Percentiles rank a stretch among this genome's conserved stretches.
These are phyloP conservation scores for Fragilaria crotonensis DNA, from an alignment of 108 stramenopile species.

Conservation along the genomic window DNA sequence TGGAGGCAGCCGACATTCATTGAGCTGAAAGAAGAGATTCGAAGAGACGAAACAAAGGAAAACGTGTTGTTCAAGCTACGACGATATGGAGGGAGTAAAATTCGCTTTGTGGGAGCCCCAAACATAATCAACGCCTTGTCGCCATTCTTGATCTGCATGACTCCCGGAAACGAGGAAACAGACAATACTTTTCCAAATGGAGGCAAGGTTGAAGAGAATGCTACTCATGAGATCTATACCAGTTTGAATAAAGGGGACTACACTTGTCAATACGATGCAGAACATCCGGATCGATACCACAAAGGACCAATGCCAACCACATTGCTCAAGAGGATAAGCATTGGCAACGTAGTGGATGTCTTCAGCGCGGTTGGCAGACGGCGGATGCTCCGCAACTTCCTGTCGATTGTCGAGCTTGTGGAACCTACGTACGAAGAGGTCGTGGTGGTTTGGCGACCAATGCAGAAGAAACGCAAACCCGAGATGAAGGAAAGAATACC, in stretches of 20 bases:
- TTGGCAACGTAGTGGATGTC: slow-evolving; percentile 65
- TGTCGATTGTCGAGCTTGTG: slow-evolving; percentile 52
- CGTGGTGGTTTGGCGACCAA: slow-evolving; percentile 67
- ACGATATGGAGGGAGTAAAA: slow-evolving; percentile 52
- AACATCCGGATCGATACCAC: neutral
- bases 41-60: neutral
- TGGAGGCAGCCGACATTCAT: neutral
- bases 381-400: slow-evolving; percentile 36
- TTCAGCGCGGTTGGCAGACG: slow-evolving; percentile 45
- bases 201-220: neutral
- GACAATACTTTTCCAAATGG: slow-evolving; percentile 7
- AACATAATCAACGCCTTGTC: slow-evolving; percentile 37
- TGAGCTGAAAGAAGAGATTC: neutral
- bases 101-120: slow-evolving; percentile 37
- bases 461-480: slow-evolving; percentile 13
- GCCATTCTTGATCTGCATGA: slow-evolving; percentile 51
- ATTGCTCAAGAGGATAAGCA: slow-evolving; percentile 67
- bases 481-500: slow-evolving; percentile 31
- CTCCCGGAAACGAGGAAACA: no score
- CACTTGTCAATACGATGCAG: slow-evolving; percentile 40
- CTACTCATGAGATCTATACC: slow-evolving; percentile 19
- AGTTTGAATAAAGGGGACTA: slow-evolving; percentile 16
- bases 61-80: slow-evolving; percentile 41
- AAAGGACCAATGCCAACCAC: slow-evolving; percentile 19
- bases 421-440: slow-evolving; percentile 80